Percentiles rank a stretch among this genome's conserved stretches.
phyloP scores from a whole-genome alignment of 108 stramenopile genomes.

The Ochromonas danica region DNA sequence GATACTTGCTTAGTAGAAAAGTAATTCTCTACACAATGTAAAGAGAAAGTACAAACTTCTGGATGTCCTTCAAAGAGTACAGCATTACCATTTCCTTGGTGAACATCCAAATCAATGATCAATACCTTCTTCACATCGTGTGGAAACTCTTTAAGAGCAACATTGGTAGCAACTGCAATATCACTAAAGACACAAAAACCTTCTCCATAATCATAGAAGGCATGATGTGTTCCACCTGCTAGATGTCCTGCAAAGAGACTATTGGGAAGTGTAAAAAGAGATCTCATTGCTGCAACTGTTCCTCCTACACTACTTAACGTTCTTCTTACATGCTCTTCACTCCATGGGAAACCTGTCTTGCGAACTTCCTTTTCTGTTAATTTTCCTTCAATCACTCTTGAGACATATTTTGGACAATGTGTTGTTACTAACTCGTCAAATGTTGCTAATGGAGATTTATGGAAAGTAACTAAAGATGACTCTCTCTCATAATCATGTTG shows the following conservation, averaged over 20 bases:
- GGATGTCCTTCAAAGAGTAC: conserved; percentile 65
- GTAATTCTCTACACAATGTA: conserved; percentile 76
- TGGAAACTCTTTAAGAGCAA: conserved; percentile 64
- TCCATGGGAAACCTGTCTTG: conserved; percentile 90
- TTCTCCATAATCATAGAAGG: conserved; percentile 82
- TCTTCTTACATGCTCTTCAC: conserved; percentile 67
- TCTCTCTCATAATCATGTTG: conserved; percentile 47
- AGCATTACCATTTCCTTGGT: conserved; percentile 74
- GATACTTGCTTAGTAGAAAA: conserved; percentile 72
- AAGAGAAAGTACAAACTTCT: conserved; percentile 68
- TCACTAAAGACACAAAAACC: conserved; percentile 85
- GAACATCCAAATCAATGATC: conserved; percentile 84
- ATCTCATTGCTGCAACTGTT: conserved; percentile 71
- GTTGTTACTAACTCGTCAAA: conserved; percentile 72
- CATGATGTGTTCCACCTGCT: conserved; percentile 91
- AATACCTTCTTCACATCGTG: conserved; percentile 60
- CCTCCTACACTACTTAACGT: conserved; percentile 78
- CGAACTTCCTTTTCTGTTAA: conserved; percentile 73
- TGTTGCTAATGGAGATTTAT: conserved; percentile 73
- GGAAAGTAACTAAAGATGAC: conserved; percentile 54
- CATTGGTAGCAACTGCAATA: conserved; percentile 79
- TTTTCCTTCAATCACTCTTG: conserved; percentile 68
- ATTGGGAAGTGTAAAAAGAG: conserved; percentile 30
- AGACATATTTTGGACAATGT: conserved; percentile 70
- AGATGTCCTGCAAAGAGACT: conserved; percentile 67